A percentile compares a stretch with the other conserved stretches of the same genome.
Evolutionary conservation across 2,329 filamentous ascomycete species (phyloP).

Genomic region (Albophoma yamanashiensis): DNA sequence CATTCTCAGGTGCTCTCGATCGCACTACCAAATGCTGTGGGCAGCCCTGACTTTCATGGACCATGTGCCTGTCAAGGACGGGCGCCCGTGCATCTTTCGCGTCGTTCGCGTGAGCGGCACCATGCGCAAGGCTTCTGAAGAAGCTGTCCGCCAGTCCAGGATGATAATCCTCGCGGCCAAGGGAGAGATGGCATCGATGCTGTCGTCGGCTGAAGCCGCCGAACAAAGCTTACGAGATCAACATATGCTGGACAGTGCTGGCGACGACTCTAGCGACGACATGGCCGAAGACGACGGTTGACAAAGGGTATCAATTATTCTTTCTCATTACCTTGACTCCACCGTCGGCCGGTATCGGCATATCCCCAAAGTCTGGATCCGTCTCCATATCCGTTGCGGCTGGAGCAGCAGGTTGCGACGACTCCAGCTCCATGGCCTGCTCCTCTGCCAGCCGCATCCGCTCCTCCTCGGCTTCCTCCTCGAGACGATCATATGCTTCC

Average conservation of each 20-base stretch:
- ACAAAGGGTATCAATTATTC: slow-evolving; percentile 38
- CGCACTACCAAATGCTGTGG: slow-evolving; percentile 83
- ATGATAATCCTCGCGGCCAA: slow-evolving; percentile 58
- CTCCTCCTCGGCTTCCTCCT: slow-evolving; percentile 64
- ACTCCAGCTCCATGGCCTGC: slow-evolving; percentile 25
- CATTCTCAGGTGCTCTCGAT: slow-evolving; percentile 74
- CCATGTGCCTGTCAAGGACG: slow-evolving; percentile 48
- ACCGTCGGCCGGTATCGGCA: slow-evolving; percentile 42
- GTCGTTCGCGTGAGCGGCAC: slow-evolving; percentile 87
- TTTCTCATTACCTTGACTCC: slow-evolving; percentile 66
- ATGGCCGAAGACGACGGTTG: slow-evolving; percentile 32
- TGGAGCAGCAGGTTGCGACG: slow-evolving; percentile 11
- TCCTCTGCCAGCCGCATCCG: slow-evolving; percentile 45
- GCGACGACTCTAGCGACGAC: slow-evolving; percentile 29
- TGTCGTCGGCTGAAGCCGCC: slow-evolving; percentile 6
- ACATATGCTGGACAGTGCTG: slow-evolving; percentile 30
- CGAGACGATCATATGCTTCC: slow-evolving; percentile 74
- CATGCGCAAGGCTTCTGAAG: slow-evolving; percentile 83
- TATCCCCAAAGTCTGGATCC: slow-evolving; percentile 40
- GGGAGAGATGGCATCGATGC: slow-evolving; percentile 19
- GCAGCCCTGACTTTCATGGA: slow-evolving; percentile 75
- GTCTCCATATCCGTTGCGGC: slow-evolving; percentile 11
- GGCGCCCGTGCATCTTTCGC: slow-evolving; percentile 63
- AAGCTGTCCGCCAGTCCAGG: slow-evolving; percentile 71
- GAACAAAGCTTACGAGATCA: slow-evolving; percentile 9